Base-by-base conservation (phyloP, 2,329 filamentous ascomycete genomes). In the Ophiosphaerella herpotricha region DNA sequence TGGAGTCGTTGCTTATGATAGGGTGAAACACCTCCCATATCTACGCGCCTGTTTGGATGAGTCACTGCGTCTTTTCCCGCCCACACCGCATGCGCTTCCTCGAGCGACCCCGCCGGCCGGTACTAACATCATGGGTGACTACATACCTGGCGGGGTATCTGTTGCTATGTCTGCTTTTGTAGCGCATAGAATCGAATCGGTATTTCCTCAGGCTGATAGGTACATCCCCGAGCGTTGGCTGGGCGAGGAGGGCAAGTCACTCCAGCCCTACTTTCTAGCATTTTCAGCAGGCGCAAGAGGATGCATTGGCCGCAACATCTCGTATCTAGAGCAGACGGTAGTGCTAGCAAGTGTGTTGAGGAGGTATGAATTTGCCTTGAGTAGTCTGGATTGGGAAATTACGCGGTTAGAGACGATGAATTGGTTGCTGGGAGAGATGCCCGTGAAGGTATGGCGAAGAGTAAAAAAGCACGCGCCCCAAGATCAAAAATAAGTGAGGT, bases 141-240 rank as follows among this genome's bases (percentile, higher is more conserved):
- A 21, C 43, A 61, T 70, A 21, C 55, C 65, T 2, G 63, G 61
- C 7, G 64, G 64, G 7, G 55, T 64, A 5, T 54, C 68, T 12
- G 52, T 69, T 31, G 48, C 64, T 39, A 58, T 68, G 54, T 77
- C 77, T 6, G 77, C 80, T 7, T 82, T 80, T 55, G 78, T 80
- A 2, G 74, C 82, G 7, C 82, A 64, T 51, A 59, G 58, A 41
- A 54, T 65, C 5, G 54, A 62, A 18, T 48, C 50, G 2, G 60
- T 64, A 23, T 74, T 70, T 37, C 57, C 58, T 11, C 55, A 69
- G 24, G 63, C 71, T n/a, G 60, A 68, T 24, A 54, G 58, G 35
- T 72, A 63, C 32, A 58, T 68, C 32, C 71, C 72, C 0, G 72
- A 73, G 52, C 59, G 72, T n/a, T 75, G 66, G 63, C 54, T 78